Percentiles rank a stretch among this genome's conserved stretches.
Conservation (phyloP, 768 basidiomycete species). For the Boletus patriciae region DNA sequence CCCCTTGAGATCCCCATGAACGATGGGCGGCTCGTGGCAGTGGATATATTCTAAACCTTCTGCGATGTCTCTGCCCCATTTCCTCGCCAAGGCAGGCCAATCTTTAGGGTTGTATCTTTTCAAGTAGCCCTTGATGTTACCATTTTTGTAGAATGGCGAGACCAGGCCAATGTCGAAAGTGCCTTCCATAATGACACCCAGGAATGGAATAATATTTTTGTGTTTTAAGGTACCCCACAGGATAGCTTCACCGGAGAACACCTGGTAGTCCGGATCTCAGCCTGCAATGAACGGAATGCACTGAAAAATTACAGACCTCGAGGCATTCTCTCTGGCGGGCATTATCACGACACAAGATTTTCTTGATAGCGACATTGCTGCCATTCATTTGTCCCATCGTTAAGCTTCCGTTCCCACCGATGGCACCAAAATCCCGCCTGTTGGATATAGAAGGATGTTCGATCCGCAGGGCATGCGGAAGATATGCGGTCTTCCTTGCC, state of each 20-base stretch:
- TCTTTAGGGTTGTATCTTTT: not conserved
- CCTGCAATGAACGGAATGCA: not conserved
- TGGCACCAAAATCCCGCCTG: not conserved
- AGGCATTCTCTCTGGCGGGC: not conserved
- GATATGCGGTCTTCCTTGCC: slow-evolving; percentile 29
- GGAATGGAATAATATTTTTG: slow-evolving; percentile 28
- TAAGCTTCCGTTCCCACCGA: slow-evolving; percentile 26
- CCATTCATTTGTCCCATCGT: slow-evolving; percentile 17
- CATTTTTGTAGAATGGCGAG: slow-evolving; percentile 23
- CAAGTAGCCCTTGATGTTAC: slow-evolving; percentile 18
- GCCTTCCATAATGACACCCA: slow-evolving; percentile 16
- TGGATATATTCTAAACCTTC: slow-evolving; percentile 28
- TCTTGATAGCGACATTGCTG: slow-evolving; percentile 29
- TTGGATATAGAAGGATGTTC: not conserved
- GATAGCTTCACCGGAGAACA: slow-evolving; percentile 29
- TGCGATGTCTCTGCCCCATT: slow-evolving; percentile 18
- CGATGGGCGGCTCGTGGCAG: slow-evolving; percentile 26
- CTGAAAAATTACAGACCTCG: slow-evolving; percentile 12
- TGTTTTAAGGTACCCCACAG: slow-evolving; percentile 29
- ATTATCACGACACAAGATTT: slow-evolving; percentile 3
- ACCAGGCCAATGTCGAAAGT: slow-evolving; percentile 20
- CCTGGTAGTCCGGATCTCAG: slow-evolving; percentile 10
- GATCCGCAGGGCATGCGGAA: slow-evolving; percentile 23
- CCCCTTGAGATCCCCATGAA: slow-evolving; percentile 45
- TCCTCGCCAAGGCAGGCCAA: slow-evolving; percentile 7